Conservation (phyloP, 1,139 yeast genomes). For the Nakaseomyces glabratus region DNA sequence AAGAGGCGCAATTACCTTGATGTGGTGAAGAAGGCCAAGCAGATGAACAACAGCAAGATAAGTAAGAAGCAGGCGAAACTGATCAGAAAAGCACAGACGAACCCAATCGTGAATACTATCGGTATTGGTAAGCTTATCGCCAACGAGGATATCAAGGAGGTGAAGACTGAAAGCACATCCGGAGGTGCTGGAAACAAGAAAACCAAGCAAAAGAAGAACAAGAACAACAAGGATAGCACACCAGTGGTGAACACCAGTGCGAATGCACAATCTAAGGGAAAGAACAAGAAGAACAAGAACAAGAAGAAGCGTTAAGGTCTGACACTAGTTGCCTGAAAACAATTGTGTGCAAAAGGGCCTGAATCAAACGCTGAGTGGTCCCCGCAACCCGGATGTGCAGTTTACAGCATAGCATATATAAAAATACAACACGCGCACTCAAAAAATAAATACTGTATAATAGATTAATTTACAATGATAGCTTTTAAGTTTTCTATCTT, state of each 20-base stretch:
- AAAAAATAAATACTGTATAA: too few relatives aligned
- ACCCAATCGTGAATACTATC: slow-evolving; percentile 15
- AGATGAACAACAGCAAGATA: slow-evolving; percentile 6
- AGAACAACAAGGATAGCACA: slow-evolving; percentile 11
- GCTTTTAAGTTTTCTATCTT: too few relatives aligned
- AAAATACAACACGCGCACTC: too few relatives aligned
- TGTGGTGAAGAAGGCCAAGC: slow-evolving; percentile 7
- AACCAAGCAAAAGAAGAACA: slow-evolving; percentile 13
- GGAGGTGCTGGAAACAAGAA: slow-evolving; percentile 2
- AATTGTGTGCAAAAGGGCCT: too few relatives aligned
- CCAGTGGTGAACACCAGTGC: slow-evolving; percentile 5
- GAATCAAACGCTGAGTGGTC: too few relatives aligned
- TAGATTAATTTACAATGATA: too few relatives aligned
- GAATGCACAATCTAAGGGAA: slow-evolving; percentile 12
- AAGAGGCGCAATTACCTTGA: slow-evolving; percentile 12
- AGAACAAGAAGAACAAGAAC: slow-evolving; percentile 17
- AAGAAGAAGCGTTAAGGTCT: slow-evolving; percentile 22
- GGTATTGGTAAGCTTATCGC: slow-evolving; percentile 26
- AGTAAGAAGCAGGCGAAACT: slow-evolving; percentile 10
- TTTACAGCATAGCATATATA: too few relatives aligned
- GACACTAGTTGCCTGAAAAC: too few relatives aligned
- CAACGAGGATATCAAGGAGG: slow-evolving; percentile 25
- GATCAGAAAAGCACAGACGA: slow-evolving; percentile 7
- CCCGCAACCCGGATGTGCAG: too few relatives aligned
- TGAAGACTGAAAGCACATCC: slow-evolving; percentile 12